These are phyloP conservation scores for Lindgomyces ingoldianus DNA, from an alignment of 495 filamentous ascomycete genomes.

Conservation along the genomic window DNA sequence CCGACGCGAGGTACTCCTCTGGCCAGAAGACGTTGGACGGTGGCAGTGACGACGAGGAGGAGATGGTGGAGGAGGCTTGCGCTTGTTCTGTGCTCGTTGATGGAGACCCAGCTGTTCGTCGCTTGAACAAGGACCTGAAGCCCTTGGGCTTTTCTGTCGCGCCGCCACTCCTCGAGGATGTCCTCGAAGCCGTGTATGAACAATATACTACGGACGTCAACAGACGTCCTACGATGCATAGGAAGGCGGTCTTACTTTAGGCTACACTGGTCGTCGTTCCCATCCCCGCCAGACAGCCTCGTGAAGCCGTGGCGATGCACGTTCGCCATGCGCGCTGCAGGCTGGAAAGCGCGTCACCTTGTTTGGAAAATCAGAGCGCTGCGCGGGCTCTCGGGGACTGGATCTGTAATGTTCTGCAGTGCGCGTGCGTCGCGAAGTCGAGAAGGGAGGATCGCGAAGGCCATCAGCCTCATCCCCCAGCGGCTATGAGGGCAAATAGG, in stretches of 20 bases:
- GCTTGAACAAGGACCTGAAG: not conserved
- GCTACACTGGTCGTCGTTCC: not conserved
- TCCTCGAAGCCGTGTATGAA: not conserved
- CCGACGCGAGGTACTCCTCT: constrained; percentile 5
- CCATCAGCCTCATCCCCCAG: not conserved
- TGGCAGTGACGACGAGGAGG: not conserved
- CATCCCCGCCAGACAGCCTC: not conserved
- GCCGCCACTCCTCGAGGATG: not conserved
- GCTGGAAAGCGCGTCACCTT: not conserved
- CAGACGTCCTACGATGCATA: not conserved
- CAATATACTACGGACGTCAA: not conserved
- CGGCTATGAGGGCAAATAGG: too few relatives aligned
- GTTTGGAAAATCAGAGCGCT: too few relatives aligned
- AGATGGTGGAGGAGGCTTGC: not conserved
- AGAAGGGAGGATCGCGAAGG: not conserved
- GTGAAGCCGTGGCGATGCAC: not conserved
- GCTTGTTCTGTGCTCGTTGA: not conserved
- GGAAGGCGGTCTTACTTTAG: not conserved
- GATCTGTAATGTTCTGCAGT: not conserved
- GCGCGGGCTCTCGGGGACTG: not conserved
- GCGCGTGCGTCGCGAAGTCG: not conserved
- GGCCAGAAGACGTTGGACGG: constrained; percentile 16
- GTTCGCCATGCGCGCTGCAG: not conserved
- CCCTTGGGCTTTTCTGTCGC: not conserved
- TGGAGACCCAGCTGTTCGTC: not conserved